Evolutionary conservation across 2,329 filamentous ascomycete genomes (phyloP).

Genomic region (Clarireedia paspali): DNA sequence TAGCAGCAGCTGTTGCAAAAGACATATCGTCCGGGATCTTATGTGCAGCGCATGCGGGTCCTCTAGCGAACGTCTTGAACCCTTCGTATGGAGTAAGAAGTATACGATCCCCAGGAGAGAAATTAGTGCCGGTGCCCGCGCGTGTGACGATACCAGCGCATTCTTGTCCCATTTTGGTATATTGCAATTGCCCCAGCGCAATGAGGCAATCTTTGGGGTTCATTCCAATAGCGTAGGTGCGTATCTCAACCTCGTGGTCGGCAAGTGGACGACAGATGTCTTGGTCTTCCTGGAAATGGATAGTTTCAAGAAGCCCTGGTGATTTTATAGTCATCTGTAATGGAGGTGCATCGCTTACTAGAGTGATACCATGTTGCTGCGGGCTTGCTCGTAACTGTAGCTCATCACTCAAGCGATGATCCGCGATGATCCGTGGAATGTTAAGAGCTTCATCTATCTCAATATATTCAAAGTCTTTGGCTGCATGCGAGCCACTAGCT

Average conservation of each 20-base stretch:
- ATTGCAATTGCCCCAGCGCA: slow-evolving; percentile 2
- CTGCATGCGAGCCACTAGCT: neutral
- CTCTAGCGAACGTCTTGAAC: neutral
- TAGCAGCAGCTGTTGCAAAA: slow-evolving; percentile 17
- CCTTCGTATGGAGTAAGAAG: neutral
- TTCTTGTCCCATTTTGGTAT: slow-evolving; percentile 9
- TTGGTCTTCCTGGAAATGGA: slow-evolving; percentile 12
- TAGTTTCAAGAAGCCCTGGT: slow-evolving; percentile 12
- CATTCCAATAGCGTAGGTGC: neutral
- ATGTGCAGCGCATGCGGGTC: neutral
- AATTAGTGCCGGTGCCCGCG: slow-evolving; percentile 2
- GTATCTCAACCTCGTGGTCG: neutral
- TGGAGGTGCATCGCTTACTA: neutral
- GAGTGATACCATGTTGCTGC: neutral
- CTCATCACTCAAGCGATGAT: neutral
- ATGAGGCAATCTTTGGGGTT: neutral
- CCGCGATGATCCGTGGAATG: neutral
- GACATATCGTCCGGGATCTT: slow-evolving; percentile 2
- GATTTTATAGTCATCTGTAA: slow-evolving; percentile 4
- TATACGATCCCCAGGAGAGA: slow-evolving; percentile 13
- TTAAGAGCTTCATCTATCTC: neutral
- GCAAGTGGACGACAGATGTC: neutral
- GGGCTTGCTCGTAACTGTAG: neutral
- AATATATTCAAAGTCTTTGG: neutral
- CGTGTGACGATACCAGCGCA: slow-evolving; percentile 12